Evolutionary conservation across 148 eudicot species (phyloP), one percentile per base, ranked within the genome.

Genomic region (Camellia japonica): DNA sequence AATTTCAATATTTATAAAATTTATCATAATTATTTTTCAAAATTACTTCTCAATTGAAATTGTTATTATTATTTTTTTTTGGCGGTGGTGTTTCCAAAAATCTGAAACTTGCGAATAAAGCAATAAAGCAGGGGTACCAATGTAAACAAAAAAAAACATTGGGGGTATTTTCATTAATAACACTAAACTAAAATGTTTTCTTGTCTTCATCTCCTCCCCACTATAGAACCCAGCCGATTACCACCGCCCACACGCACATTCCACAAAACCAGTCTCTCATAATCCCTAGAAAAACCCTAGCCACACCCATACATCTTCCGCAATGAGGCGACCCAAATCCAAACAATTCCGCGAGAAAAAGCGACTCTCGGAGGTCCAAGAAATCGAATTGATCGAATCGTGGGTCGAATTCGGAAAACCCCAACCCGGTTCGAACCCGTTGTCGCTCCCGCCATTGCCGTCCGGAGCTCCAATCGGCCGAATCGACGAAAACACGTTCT

Each of bases 341-440:
- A 79, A 76, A 23, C 73, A 80, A 76, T 65, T 82, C 19, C 88
- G 88, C 62, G 78, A 87, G 46, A 89, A 91, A 80, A 81, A 82
- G 1, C 92, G 96, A 0, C 80, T 49, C 8, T 74, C 87, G 7
- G 98, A 95, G 83, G 30, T 78, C 38, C 84, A 88, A 59, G 94
- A 93, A 69, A 93, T 93, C 83, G 78, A 93, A 74, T 55, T 87
- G 59, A 91, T 96, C 30, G 83, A 89, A 68, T 67, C 85, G 59
- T 96, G 99, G 99, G 80, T 92, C 41, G 85, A 88, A 47, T 92
- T 68, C 16, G 87, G 89, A 4, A 88, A 85, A 68, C 99, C 99
- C 18, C 86, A 85, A 9, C 76, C 93, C 42, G 99, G 98, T 15
- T 84, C 93, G 9, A 96, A 93, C 83, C 99, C 99, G 5, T 61